phyloP scores from a whole-genome alignment of 768 basidiomycete species.

The Crassisporium funariophilum region DNA sequence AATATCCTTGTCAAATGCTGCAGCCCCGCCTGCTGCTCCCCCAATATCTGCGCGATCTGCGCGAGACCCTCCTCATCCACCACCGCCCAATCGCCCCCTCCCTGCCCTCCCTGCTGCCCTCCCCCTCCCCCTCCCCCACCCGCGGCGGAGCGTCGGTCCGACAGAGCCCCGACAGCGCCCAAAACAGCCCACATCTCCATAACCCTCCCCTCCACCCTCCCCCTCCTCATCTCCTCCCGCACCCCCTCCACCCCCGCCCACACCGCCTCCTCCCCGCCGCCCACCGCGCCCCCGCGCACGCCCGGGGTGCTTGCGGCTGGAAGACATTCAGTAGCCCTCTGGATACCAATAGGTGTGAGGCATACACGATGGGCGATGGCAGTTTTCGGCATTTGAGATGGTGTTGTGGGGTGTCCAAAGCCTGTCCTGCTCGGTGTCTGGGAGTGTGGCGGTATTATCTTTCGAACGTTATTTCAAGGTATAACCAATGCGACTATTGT shows the following conservation, averaged over 20 bases:
- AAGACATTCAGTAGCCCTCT: too few relatives aligned
- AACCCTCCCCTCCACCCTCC: conserved; percentile 68
- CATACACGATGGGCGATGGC: conserved; percentile 68
- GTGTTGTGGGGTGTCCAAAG: too few relatives aligned
- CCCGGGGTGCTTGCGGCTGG: too few relatives aligned
- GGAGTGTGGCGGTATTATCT: too few relatives aligned
- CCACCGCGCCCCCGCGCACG: conserved; percentile 78
- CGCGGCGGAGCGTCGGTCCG: conserved; percentile 54
- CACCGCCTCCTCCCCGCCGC: conserved; percentile 76
- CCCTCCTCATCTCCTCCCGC: conserved; percentile 67
- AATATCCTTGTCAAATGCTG: conserved; percentile 79
- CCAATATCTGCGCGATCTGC: conserved; percentile 77
- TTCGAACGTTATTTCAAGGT: too few relatives aligned
- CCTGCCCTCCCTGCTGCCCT: not conserved
- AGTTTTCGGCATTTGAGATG: too few relatives aligned
- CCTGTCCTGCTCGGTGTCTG: too few relatives aligned
- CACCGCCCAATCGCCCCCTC: conserved; percentile 71
- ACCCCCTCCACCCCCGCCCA: conserved; percentile 72
- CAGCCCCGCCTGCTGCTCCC: conserved; percentile 78
- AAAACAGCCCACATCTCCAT: conserved; percentile 88
- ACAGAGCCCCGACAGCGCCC: conserved; percentile 67
- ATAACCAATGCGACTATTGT: too few relatives aligned
- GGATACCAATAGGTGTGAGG: conserved; percentile 80
- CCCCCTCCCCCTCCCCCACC: conserved; percentile 33
- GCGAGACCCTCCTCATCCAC: conserved; percentile 83